A percentile compares a stretch with the other conserved stretches of the same genome.
These are phyloP conservation scores for Sclerotinia subarctica DNA, from an alignment of 2,329 filamentous ascomycete species.

Conservation along the genomic window DNA sequence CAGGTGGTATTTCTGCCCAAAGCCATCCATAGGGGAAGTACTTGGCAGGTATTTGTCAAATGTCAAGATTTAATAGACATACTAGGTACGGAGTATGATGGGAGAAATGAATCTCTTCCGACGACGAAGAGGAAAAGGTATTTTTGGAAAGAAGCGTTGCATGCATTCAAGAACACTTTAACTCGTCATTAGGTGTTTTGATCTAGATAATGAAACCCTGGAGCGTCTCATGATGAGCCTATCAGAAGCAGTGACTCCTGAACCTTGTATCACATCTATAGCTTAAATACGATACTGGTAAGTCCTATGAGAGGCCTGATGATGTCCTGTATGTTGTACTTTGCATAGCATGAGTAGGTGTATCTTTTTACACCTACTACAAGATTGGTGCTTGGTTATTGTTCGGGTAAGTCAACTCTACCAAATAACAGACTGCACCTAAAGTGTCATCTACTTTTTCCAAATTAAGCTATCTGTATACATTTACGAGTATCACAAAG, in stretches of 20 bases:
- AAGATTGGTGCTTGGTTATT: background rate
- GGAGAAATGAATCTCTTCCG: background rate
- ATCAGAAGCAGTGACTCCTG: background rate
- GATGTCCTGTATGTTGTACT: background rate
- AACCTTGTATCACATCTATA: background rate
- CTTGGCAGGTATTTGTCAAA: conserved; percentile 2
- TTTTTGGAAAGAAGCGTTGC: background rate
- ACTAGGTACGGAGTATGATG: too few relatives aligned
- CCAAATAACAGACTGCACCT: too few relatives aligned
- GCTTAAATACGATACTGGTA: background rate
- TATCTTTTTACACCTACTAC: background rate
- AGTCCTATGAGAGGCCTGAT: background rate
- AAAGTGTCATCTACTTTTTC: background rate
- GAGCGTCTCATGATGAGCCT: background rate
- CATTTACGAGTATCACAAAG: background rate
- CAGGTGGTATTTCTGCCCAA: conserved; percentile 12
- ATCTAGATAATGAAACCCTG: background rate
- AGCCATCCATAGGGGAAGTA: too few relatives aligned
- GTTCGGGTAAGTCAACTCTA: too few relatives aligned
- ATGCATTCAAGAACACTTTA: background rate
- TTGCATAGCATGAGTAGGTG: background rate
- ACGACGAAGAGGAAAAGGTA: background rate
- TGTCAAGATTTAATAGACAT: background rate
- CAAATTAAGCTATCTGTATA: background rate
- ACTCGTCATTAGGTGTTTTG: background rate